Evolutionary conservation across 2,329 filamentous ascomycete genomes (phyloP).

Genomic region (Pseudogymnoascus sp.): DNA sequence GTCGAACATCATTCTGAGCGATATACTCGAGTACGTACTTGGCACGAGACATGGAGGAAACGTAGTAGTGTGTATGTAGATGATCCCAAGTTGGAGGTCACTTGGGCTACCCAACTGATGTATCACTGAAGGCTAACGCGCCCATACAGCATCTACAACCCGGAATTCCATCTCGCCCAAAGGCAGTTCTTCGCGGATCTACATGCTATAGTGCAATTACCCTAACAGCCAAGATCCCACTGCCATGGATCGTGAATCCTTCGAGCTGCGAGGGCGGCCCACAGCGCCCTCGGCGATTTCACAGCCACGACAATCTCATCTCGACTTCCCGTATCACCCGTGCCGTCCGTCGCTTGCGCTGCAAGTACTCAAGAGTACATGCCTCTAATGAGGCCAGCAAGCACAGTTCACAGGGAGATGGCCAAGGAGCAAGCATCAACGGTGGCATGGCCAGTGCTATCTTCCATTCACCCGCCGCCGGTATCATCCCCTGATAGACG

Average conservation of each 20-base stretch:
- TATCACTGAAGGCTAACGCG: neutral
- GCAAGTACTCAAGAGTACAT: neutral
- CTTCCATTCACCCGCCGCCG: conserved; percentile 2
- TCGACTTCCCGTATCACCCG: neutral
- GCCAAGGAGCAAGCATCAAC: neutral
- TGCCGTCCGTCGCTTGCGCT: neutral
- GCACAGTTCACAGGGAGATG: neutral
- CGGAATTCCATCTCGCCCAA: conserved; percentile 1
- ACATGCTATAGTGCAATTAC: neutral
- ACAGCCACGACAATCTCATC: neutral
- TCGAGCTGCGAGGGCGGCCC: neutral
- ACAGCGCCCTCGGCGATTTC: neutral
- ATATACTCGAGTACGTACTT: neutral
- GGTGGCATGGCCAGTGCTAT: neutral
- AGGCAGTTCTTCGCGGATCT: neutral
- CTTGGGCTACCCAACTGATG: neutral
- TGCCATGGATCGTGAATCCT: conserved; percentile 1
- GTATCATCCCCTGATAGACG: neutral
- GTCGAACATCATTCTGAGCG: neutral
- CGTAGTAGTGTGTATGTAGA: neutral
- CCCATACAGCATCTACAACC: conserved; percentile 3
- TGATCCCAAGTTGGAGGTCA: neutral
- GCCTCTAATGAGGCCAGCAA: neutral
- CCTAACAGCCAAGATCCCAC: conserved; percentile 5
- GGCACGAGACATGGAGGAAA: conserved; percentile 3